Conservation (phyloP, 164 flowering plant genomes). For the Platanus orientalis region DNA sequence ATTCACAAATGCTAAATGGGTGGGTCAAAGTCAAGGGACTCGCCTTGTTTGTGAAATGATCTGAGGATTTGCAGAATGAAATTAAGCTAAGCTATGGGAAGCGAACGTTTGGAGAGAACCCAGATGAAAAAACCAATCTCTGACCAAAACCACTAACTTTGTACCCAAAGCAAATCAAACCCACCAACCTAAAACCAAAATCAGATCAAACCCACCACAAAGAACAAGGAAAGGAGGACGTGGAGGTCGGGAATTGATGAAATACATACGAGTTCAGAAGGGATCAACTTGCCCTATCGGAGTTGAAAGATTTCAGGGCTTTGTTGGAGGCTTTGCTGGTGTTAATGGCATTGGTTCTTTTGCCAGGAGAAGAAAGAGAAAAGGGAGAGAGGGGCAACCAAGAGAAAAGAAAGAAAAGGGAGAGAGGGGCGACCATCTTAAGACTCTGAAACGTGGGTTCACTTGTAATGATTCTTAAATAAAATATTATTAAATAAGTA, state of each 20-base stretch:
- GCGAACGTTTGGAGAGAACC: slow-evolving; percentile 21
- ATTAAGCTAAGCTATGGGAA: slow-evolving; percentile 15
- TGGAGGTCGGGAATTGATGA: not conserved
- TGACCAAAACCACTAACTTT: slow-evolving; percentile 10
- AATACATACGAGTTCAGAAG: too few species aligned
- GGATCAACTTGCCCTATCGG: too few species aligned
- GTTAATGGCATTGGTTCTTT: too few species aligned
- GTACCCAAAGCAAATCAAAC: not conserved
- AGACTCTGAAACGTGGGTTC: too few species aligned
- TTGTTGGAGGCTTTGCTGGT: too few species aligned
- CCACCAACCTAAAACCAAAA: not conserved
- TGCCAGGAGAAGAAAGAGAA: too few species aligned
- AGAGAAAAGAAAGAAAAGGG: too few species aligned
- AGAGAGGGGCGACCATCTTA: too few species aligned
- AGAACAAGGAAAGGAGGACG: not conserved
- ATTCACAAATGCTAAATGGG: slow-evolving; percentile 30
- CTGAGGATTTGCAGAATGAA: slow-evolving; percentile 13
- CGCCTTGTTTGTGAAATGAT: slow-evolving; percentile 16
- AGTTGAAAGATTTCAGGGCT: too few species aligned
- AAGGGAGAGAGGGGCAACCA: too few species aligned
- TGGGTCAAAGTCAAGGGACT: slow-evolving; percentile 17
- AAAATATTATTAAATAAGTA: too few species aligned
- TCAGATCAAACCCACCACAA: not conserved
- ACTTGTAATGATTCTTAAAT: too few species aligned
- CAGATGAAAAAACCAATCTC: slow-evolving; percentile 6